Evolutionary conservation across 1,284 basidiomycete genomes (phyloP), one percentile per base, ranked within the genome.

Genomic region (Moesziomyces sp.): DNA sequence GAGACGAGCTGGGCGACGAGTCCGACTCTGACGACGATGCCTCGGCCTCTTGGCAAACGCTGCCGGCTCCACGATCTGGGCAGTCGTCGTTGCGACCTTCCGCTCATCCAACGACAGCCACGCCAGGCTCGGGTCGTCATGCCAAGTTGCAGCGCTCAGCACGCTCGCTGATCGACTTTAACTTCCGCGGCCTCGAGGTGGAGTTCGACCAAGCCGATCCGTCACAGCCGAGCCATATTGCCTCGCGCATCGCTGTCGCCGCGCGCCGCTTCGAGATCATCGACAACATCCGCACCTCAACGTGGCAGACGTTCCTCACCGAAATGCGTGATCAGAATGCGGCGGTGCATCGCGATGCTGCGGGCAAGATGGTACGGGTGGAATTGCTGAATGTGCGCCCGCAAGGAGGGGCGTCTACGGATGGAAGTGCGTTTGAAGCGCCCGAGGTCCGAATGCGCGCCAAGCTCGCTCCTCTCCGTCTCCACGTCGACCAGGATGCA

Each of bases 401-500:
- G 18, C 30, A 53, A 14, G 90, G 93, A 83, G 44, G 46, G 0
- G 23, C 51, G 13, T 40, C 48, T 1, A 47, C 50, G 9, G 28
- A 48, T 9, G 19, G 23, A 0, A 21, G 24, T 3, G 42, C 34
- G 11, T 26, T 21, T 5, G 67, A 68, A 21, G 44, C 53, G 18
- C 45, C 54, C 9, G 96, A 98, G 85, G 89, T 90, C 6, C 88
- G 93, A 53, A 86, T 97, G 52, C 90, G 90, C 68, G 78, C 78
- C 46, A 77, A 74, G 65, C 40, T 81, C 13, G 55, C 74, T 0
- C 96, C 96, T 10, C 87, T 99, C 4, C 88, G 95, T 24, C 86
- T 99, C 42, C 93, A 98, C 84, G 93, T 99, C 21, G 96, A 99
- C 84, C 96, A 99, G 86, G 97, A 99, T 85, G 96, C 97, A 9